Percentiles rank a stretch among this genome's conserved stretches.
Conservation (phyloP, 495 filamentous ascomycete species). For the Tetracladium marchalianum region DNA sequence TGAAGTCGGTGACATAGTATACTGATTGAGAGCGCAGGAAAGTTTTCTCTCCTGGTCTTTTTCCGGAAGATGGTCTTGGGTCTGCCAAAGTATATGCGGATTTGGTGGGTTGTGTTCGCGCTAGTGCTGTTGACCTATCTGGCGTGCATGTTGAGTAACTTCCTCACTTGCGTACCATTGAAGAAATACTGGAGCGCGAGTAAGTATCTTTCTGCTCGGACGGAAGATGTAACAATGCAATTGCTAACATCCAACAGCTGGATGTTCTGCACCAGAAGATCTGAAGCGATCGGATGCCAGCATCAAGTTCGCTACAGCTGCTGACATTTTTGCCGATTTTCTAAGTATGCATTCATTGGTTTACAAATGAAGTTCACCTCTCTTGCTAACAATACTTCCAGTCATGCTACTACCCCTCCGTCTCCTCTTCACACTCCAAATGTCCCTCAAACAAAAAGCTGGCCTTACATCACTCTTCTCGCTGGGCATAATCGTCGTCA, state of each 20-base stretch:
- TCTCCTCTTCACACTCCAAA: conserved; percentile 21
- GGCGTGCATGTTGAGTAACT: conserved; percentile 13
- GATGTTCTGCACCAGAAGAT: conserved; percentile 8
- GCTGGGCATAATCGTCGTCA: conserved; percentile 25
- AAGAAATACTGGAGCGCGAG: conserved; percentile 13
- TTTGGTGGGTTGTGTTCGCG: conserved; percentile 11
- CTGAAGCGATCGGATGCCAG: conserved; percentile 5
- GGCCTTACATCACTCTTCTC: conserved; percentile 24
- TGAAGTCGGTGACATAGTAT: neutral
- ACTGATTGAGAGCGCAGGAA: neutral
- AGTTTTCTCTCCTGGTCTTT: conserved; percentile 16
- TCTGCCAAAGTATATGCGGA: conserved; percentile 11
- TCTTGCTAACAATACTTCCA: conserved; percentile 1
- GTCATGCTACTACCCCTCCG: conserved; percentile 27
- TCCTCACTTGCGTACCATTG: conserved; percentile 9
- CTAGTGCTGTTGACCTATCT: conserved; percentile 10
- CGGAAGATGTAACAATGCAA: too few species aligned
- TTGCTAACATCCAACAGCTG: conserved; percentile 2
- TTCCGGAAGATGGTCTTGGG: conserved; percentile 9
- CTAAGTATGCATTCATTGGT: conserved; percentile 17
- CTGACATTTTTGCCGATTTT: conserved; percentile 14
- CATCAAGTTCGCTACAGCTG: conserved; percentile 11
- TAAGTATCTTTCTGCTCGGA: conserved; percentile 1
- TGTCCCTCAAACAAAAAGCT: conserved; percentile 24
- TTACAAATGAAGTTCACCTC: neutral